Evolutionary conservation across 2,329 filamentous ascomycete species (phyloP), one percentile per base, ranked within the genome.

Genomic region (Fusarium torreyae): DNA sequence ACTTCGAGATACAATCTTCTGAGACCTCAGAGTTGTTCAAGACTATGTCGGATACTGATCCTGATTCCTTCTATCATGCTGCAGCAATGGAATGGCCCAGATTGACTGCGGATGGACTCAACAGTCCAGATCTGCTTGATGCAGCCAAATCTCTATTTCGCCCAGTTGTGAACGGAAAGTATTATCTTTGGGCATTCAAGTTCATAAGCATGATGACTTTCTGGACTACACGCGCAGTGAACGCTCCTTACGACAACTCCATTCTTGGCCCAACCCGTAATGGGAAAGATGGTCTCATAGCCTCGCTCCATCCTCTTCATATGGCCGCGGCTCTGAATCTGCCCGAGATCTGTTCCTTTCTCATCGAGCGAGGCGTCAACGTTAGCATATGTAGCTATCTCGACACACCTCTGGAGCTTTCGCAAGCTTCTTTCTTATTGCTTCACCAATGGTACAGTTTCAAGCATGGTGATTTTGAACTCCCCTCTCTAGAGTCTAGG

Each of bases 81-180:
- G 49, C 49, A 0, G 36, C 38, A 3, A 2, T 7, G 2, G 2
- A 28, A 17, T 52, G 49, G 49, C 36, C 38, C 2, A 20, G 3
- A 10, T 26, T 52, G 1, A n/a, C 22, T 5, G 14, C n/a, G 5
- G 7, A 17, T 1, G 49, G 49, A 2, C 10, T 52, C 1, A 6
- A 24, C 15, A 33, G 9, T 2, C 6, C 18, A 3, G 4, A 3
- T n/a, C 1, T 52, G 2, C 26, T 24, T 3, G 6, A 33, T 0
- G 26, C 38, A 6, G 38, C 24, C 7, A 6, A 14, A 7, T 33
- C 38, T 0, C 5, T 52, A 1, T 52, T 52, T 13, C 38, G 18
- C 6, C 18, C 28, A 31, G 13, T 11, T 10, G 10, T 31, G 3
- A 13, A 31, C 10, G 28, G 28, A 6, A 31, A 13, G 10, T 31